phyloP scores from a whole-genome alignment of 2,329 filamentous ascomycete species.

The Aureobasidium zeae region DNA sequence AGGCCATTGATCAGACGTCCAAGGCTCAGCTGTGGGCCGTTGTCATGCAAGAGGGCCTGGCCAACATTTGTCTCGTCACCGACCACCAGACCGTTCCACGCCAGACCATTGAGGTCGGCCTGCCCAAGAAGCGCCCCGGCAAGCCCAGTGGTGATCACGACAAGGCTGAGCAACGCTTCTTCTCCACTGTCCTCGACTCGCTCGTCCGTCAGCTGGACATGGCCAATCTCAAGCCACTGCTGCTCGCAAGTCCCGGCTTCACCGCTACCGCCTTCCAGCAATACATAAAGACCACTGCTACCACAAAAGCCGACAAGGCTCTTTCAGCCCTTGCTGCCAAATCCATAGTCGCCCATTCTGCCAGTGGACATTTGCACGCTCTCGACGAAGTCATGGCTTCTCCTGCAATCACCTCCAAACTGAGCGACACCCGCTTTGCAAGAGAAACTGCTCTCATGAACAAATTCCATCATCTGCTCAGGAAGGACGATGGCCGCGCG shows the following conservation, averaged over 20 bases:
- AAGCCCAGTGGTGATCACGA: conserved; percentile 50
- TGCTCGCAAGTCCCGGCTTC: conserved; percentile 86
- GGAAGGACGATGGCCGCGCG: conserved; percentile 75
- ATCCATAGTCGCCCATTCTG: conserved; percentile 67
- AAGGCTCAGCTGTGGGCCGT: conserved; percentile 80
- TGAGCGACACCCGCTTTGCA: conserved; percentile 81
- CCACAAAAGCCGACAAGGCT: conserved; percentile 62
- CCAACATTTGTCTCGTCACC: conserved; percentile 75
- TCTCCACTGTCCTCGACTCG: conserved; percentile 63
- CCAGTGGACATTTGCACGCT: conserved; percentile 76
- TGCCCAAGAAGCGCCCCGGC: conserved; percentile 59
- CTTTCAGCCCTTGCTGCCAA: conserved; percentile 55
- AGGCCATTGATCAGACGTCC: conserved; percentile 69
- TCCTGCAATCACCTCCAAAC: conserved; percentile 63
- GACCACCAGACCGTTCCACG: conserved; percentile 70
- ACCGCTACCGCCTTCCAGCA: conserved; percentile 71
- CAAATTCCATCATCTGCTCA: conserved; percentile 65
- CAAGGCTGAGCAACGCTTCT: conserved; percentile 56
- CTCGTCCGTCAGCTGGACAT: conserved; percentile 73
- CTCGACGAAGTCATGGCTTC: conserved; percentile 80
- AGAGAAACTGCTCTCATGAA: conserved; percentile 79
- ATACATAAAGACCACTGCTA: conserved; percentile 55
- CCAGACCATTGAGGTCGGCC: conserved; percentile 55
- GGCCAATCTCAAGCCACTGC: conserved; percentile 56
- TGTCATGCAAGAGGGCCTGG: conserved; percentile 82